Conservation (phyloP, 345 rosid genomes). For the Turnera subulata region DNA sequence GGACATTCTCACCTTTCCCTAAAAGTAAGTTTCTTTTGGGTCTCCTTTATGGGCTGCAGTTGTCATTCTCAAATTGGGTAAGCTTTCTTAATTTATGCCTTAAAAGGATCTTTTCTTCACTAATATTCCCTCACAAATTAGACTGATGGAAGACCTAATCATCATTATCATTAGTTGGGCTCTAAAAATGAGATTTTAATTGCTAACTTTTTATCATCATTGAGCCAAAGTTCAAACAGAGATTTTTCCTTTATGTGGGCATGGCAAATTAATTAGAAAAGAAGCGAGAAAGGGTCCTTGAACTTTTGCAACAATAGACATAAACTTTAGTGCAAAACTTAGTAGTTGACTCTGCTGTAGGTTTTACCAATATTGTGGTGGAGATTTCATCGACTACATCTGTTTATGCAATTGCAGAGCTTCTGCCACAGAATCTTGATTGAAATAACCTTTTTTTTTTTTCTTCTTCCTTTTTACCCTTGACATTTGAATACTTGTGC, state of each 20-base stretch:
- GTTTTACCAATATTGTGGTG: neutral
- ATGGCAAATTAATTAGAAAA: too few species aligned
- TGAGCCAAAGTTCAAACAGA: constrained; percentile 14
- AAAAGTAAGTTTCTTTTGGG: constrained; percentile 42
- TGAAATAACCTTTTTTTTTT: too few species aligned
- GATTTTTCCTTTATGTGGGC: constrained; percentile 9
- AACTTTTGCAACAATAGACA: constrained; percentile 2
- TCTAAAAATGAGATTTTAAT: constrained; percentile 27
- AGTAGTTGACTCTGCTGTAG: too few species aligned
- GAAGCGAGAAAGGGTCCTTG: neutral
- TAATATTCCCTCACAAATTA: constrained; percentile 17
- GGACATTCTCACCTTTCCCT: constrained; percentile 35
- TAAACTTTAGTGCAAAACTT: neutral
- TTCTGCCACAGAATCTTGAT: too few species aligned
- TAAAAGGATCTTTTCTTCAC: constrained; percentile 20
- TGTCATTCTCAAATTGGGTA: constrained; percentile 46
- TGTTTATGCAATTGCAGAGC: too few species aligned
- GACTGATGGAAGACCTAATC: constrained; percentile 27
- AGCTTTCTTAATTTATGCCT: constrained; percentile 37
- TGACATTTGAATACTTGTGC: too few species aligned
- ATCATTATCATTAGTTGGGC: constrained; percentile 32
- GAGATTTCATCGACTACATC: too few species aligned
- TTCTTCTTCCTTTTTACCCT: too few species aligned
- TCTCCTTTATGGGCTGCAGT: constrained; percentile 61
- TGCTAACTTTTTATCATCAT: constrained; percentile 16